Evolutionary conservation across 2,329 filamentous ascomycete species (phyloP), one percentile per base, ranked within the genome.

Genomic region (Ophioceras dolichostomum): DNA sequence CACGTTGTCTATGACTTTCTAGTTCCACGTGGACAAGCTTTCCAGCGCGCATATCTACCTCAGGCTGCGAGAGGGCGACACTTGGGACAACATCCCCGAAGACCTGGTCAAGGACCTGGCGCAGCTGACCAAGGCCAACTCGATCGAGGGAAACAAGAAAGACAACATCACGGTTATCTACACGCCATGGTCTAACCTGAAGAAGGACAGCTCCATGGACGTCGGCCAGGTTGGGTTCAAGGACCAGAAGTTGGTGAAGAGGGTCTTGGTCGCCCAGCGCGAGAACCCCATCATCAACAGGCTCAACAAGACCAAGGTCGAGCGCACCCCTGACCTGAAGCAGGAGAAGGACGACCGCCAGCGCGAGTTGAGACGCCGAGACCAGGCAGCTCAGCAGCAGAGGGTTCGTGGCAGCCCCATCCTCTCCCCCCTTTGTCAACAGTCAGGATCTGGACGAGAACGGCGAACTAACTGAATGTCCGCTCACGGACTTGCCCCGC

Each of bases 141-240:
- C 87, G 40, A 98, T 98, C 50, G 91, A 98, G 67, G 91, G 91
- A 45, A 98, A 98, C 67, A 98, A 98, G 62, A 96, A 95, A 60
- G 89, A 96, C 59, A 96, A 96, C 60, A 68, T 98, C 51, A 94
- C 87, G 13, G 60, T 98, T 53, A 93, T 98, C 53, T 98, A 98
- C 64, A 98, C 91, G 4, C 91, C 91, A 6, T 96, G 91, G 57
- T 83, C 84, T 32, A 98, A 98, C 57, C 72, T 98, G 24, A 83
- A 85, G 56, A 98, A 98, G 56, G 86, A 93, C 53, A 89, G 88
- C 21, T 85, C 81, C 57, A 98, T 98, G 91, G 88, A 85, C 14
- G 80, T 81, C 3, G 91, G 91, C 17, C 91, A 98, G 56, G 91
- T 98, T 37, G 81, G 83, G 45, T 98, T 96, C 67, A 88, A 94